Percentiles rank a stretch among this genome's conserved stretches.
These are phyloP conservation scores for Pistacia vera DNA, from an alignment of 345 rosid species.

Conservation along the genomic window DNA sequence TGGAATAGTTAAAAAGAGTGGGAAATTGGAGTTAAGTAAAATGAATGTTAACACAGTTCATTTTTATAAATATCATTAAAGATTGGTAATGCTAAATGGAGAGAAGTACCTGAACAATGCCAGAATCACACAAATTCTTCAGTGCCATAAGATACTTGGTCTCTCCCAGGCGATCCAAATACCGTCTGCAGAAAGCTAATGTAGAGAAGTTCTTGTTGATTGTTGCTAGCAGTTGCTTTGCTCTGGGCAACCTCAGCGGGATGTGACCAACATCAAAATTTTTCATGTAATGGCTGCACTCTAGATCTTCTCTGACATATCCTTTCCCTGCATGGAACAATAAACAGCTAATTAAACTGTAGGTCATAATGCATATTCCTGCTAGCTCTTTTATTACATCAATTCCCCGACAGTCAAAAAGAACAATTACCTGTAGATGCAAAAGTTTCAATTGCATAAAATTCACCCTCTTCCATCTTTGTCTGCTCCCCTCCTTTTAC, in stretches of 20 bases:
- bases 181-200: conserved; percentile 88
- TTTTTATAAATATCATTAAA: neutral
- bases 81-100: neutral
- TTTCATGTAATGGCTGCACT: conserved; percentile 97
- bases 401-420: conserved; percentile 6
- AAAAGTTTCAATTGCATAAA: conserved; percentile 92
- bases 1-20: neutral
- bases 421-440: conserved; percentile 76
- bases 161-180: conserved; percentile 92
- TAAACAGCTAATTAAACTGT: conserved; percentile 5
- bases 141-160: conserved; percentile 92
- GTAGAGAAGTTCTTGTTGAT: conserved; percentile 95
- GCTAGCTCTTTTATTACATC: neutral
- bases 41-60: neutral
- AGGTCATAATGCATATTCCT: neutral
- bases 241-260: conserved; percentile 86
- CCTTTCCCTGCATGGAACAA: conserved; percentile 69
- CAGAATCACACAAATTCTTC: conserved; percentile 86
- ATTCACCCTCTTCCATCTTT: conserved; percentile 98
- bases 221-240: conserved; percentile 90
- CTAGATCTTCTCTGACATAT: conserved; percentile 85
- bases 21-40: neutral
- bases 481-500: conserved; percentile 98
- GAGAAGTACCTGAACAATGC: conserved; percentile 79
- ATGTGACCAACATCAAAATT: conserved; percentile 75